Base-by-base conservation (phyloP, 805 yeast species). In the Starmera amethionina region DNA sequence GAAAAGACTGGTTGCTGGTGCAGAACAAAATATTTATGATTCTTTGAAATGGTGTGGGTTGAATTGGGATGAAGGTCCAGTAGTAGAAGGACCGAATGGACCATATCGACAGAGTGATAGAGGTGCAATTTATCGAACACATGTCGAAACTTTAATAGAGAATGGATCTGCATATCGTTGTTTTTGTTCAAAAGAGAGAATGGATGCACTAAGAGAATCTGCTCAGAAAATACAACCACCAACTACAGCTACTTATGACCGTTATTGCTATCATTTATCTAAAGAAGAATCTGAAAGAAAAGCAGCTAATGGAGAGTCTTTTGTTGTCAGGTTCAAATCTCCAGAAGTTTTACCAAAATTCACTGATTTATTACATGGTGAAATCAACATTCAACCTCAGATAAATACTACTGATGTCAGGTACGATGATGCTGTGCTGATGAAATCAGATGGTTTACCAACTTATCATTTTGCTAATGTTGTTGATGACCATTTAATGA, bases 391-490 rank as follows among this genome's bases (percentile, higher is more conserved):
- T 27, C 96, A 88, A 56, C 86, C 94, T 2, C 96, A 87, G 55
- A 65, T 75, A 25, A 87, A 89, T 55, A 52, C 58, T 22, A 59
- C 58, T 15, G 96, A 88, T 59, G 66, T 78, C 29, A 68, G 97
- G 38, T 89, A 70, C 57, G 98, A 93, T 53, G 98, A 93, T 56
- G 87, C 87, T 27, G 85, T 93, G 10, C 64, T 93, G 25, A 58
- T 93, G 55, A 93, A 93, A 60, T 83, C 95, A n/a, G 97, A 93
- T 58, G 89, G 90, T 0, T 64, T 86, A 44, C 99, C 99, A 22
- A 93, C 99, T 0, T 93, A 93, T 52, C 99, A 93, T 61, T 80
- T 93, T 54, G 98, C 98, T 13, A 90, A 86, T 53, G 96, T 93
- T 7, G 75, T 93, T 4, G 99, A 93, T 56, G 99, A 93, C 56